A percentile compares a stretch with the other conserved stretches of the same genome.
Evolutionary conservation across 768 basidiomycete genomes (phyloP).

Genomic region (Rhizopogon vulgaris): DNA sequence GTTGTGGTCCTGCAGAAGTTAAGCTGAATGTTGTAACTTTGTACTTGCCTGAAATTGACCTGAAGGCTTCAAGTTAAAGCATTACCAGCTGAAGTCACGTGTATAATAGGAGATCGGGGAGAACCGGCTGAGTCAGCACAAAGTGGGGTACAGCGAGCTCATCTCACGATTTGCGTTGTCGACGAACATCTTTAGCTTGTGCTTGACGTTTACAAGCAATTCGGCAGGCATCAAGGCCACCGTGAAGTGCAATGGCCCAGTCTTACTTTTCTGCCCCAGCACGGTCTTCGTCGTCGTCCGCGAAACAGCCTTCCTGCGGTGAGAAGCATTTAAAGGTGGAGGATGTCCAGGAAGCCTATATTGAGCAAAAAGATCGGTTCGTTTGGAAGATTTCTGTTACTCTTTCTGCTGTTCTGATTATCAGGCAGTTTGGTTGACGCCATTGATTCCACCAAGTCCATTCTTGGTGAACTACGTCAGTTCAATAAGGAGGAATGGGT

Average conservation of each 20-base stretch:
- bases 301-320: slow-evolving; percentile 9
- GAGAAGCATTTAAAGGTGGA: slow-evolving; percentile 45
- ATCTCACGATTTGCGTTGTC: too few relatives aligned
- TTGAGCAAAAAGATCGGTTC: slow-evolving; percentile 72
- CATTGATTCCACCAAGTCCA: slow-evolving; percentile 63
- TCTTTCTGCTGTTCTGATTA: not conserved
- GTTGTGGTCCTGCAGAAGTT: too few relatives aligned
- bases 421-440: slow-evolving; percentile 61
- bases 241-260: not conserved
- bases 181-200: not conserved
- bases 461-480: slow-evolving; percentile 62
- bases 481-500: slow-evolving; percentile 90
- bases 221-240: not conserved
- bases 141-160: not conserved
- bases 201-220: not conserved
- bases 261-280: slow-evolving; percentile 1
- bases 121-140: slow-evolving; percentile 1
- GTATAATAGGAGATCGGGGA: not conserved
- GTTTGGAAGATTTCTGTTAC: slow-evolving; percentile 14
- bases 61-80: too few relatives aligned
- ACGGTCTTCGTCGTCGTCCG: not conserved
- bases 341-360: slow-evolving; percentile 71
- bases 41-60: too few relatives aligned
- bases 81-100: too few relatives aligned
- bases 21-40: too few relatives aligned